Evolutionary conservation across 2,329 filamentous ascomycete genomes (phyloP), one percentile per base, ranked within the genome.

Genomic region (Trichoderma pleuroti): DNA sequence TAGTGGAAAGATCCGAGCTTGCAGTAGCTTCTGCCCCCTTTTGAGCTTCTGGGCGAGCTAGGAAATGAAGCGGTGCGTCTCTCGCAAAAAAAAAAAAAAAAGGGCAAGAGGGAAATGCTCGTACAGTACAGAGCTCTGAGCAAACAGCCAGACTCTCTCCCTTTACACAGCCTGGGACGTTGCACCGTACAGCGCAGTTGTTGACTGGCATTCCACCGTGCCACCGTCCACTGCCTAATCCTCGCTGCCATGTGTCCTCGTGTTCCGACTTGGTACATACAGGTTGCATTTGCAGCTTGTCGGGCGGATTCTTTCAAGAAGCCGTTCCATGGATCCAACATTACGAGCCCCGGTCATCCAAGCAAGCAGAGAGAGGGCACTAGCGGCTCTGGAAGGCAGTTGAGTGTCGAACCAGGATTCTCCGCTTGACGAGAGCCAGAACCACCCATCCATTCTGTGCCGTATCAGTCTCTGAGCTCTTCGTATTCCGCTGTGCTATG

Each of bases 1-100:
- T 59, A 63, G 24, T 70, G 67, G 67, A 63, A 70, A 70, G 67
- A 70, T 70, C 67, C 67, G 67, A 70, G 67, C 67, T 70, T 63
- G 32, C 46, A 49, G 66, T 52, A 32, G 60, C 60, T 49, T 59
- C 49, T 26, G 49, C 68, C 68, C 52, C 30, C 64, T 70, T 70
- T 32, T 63, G 42, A 32, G 59, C 46, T 64, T 64, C 34, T 65
- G 34, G 52, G 68, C 57, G n/a, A 49, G 49, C 21, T 36, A 36
- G 68, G 68, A 70, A 70, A 70, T 70, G 68, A 70, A 49, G 39
- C 54, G n/a, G n/a, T n/a, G n/a, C n/a, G 60, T 57, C 49, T 64
- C 60, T 54, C 68, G 26, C 54, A 12, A 30, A 30, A 57, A 59
- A 61, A 36, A 39, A 52, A 12, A 30, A 30, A 57, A 59, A 61